A percentile compares a stretch with the other conserved stretches of the same genome.
Conservation (phyloP, 345 rosid species). For the Durio zibethinus region DNA sequence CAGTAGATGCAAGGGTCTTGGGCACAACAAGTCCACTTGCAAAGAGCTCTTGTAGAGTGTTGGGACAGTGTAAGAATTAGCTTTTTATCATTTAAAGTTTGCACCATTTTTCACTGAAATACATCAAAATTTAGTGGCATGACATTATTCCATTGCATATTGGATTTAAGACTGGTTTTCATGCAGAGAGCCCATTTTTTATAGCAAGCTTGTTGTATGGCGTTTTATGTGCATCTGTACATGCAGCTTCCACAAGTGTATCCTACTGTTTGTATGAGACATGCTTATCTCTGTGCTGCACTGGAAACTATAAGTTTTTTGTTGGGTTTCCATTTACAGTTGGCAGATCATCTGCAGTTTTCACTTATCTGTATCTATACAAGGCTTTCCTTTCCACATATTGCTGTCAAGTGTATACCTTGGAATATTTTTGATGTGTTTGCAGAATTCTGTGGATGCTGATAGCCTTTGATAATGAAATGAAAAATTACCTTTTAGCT, state of each 20-base stretch:
- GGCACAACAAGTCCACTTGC: conserved; percentile 98
- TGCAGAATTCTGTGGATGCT: not conserved
- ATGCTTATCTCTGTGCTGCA: not conserved
- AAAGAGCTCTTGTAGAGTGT: conserved; percentile 55
- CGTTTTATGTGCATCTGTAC: not conserved
- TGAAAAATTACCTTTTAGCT: not conserved
- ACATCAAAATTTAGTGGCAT: not conserved
- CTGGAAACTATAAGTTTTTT: not conserved
- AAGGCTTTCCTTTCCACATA: not conserved
- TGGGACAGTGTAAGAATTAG: conserved; percentile 32
- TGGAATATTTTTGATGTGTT: not conserved
- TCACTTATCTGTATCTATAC: not conserved
- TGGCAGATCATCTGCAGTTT: not conserved
- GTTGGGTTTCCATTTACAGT: not conserved
- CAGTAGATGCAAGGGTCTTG: conserved; percentile 95
- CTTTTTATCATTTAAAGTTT: not conserved
- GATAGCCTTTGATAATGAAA: not conserved
- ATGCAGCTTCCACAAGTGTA: not conserved
- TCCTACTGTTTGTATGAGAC: not conserved
- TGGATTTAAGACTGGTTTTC: not conserved
- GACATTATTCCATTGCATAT: not conserved
- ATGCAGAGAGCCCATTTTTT: not conserved
- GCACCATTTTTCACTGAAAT: not conserved
- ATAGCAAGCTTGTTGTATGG: not conserved
- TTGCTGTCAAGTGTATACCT: not conserved